Evolutionary conservation across 2,329 filamentous ascomycete species (phyloP), one percentile per base, ranked within the genome.

Genomic region (Tolypocladium guangdongense): DNA sequence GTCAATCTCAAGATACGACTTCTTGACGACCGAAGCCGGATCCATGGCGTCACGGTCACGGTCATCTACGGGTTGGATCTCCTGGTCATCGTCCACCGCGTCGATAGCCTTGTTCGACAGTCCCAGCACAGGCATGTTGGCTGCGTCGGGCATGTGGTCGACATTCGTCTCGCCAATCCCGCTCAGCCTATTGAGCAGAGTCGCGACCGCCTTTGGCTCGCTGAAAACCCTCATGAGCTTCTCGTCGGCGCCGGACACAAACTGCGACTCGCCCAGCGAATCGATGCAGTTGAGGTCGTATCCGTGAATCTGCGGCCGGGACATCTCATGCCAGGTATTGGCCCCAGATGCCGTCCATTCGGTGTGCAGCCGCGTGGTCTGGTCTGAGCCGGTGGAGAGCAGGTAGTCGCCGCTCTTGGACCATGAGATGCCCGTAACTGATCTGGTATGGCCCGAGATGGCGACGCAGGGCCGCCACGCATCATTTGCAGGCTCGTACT

Each of bases 251-350:
- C 93, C 93, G 2, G 91, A 95, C 24, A 97, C 86, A 65, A 99
- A 99, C 60, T 86, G 86, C 8, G 82, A 78, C 8, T 80, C 70
- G 8, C 82, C 84, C 6, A 96, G 75, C 0, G 84, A 80, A 63
- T 90, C 87, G 58, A 97, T 84, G 68, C 93, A 97, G 74, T 97
- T 99, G 52, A 99, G 78, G 67, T 99, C 92, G 68, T 99, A 99
- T 38, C 93, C 93, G 67, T 99, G 93, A 59, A 99, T 99, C 67
- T 99, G 93, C 4, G 93, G 93, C 50, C 93, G 79, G 1, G 91
- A 87, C 75, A 97, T 90, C 68, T 99, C 93, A 69, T 97, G 92
- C 93, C 93, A 99, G 12, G 89, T 90, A 32, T 62, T 58, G 5
- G 53, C 52, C 7, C 57, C 59, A 7, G 62, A 54, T 20, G 75